Evolutionary conservation across 129 eudicot genomes (phyloP), one percentile per base, ranked within the genome.

Genomic region (Centrapalus pauciflorus): DNA sequence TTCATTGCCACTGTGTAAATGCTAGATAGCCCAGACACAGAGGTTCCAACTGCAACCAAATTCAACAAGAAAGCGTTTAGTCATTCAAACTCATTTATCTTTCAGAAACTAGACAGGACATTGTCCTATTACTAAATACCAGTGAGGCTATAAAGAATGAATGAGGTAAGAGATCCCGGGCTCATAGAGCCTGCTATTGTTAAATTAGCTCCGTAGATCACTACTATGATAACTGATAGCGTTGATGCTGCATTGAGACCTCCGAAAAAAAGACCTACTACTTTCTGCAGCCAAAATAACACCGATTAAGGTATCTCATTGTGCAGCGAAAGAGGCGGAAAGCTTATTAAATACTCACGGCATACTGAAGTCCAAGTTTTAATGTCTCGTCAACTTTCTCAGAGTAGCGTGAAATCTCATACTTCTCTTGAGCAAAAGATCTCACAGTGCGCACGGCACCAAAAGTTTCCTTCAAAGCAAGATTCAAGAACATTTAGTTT

Each of bases 401-500:
- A 8, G 96, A 83, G 72, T 92, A 92, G 17, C 89, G 86, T 19
- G 84, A 56, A 30, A 56, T 68, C 79, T 79, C 96, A 56, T 68
- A 83, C 19, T 61, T 76, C 74, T 92, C 98, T 59, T 85, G 96
- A 17, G 98, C 98, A 81, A 92, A 92, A 27, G 96, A 85, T 72
- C 98, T 83, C 52, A 92, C 96, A 2, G 98, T 92, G 54, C 95
- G 95, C 43, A 88, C 79, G 0, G 98, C 98, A 16, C 98, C 98
- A 70, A 92, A 92, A 29, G 89, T 64, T 83, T 92, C 98, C 98
- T 91, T 68, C 45, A 81, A 45, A 67, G 21, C 29, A 66, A 45
- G 14, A 64, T 26, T 58, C 23, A 30, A 29, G 27, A 20, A 23
- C 43, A 64, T 5, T 1, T n/a, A n/a, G n/a, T 63, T 23, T 43